Evolutionary conservation across 75 land plant species (phyloP), one percentile per base, ranked within the genome.

Genomic region (Pinus albicaulis): DNA sequence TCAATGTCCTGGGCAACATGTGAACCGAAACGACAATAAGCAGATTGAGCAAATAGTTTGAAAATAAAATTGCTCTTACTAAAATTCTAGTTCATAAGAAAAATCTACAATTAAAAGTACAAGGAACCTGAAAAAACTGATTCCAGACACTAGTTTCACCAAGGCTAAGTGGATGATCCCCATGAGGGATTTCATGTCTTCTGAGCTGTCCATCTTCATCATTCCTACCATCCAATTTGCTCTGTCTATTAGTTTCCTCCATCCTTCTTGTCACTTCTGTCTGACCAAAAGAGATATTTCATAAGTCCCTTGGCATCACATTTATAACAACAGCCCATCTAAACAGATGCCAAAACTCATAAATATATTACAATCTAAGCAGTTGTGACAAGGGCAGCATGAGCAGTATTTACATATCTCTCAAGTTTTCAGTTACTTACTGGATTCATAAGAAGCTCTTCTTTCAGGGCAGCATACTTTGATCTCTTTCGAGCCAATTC

Each of bases 81-180:
- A 65, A 65, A 34, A 2, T 10, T 12, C 53, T 10, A 10, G 53
- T 48, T 48, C 53, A 36, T 31, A 24, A 75, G 72, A 60, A 57
- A n/a, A 31, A 74, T 2, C 3, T 17, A 72, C 11, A 76, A 55
- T n/a, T 5, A 25, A 72, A 5, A 26, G n/a, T 55, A 23, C 56
- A 53, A 25, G 34, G 34, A 24, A 93, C 96, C 90, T 89, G 75
- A 52, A 93, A 93, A 79, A 82, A 93, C 72, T 87, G 86, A 79
- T 89, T 80, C 96, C 96, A 93, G 56, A 81, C 85, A 76, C 96
- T 93, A 14, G 82, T 80, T 65, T 80, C 84, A 38, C 94, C 90
- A 81, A 89, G 80, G 76, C 89, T 92, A 17, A 93, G 74, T 73
- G 96, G 96, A 63, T 93, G 96, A 73, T 93, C 96, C 53, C 79